Percentiles rank a stretch among this genome's conserved stretches.
Conservation (phyloP, 208 protist species). For the Crithidia sp. region DNA sequence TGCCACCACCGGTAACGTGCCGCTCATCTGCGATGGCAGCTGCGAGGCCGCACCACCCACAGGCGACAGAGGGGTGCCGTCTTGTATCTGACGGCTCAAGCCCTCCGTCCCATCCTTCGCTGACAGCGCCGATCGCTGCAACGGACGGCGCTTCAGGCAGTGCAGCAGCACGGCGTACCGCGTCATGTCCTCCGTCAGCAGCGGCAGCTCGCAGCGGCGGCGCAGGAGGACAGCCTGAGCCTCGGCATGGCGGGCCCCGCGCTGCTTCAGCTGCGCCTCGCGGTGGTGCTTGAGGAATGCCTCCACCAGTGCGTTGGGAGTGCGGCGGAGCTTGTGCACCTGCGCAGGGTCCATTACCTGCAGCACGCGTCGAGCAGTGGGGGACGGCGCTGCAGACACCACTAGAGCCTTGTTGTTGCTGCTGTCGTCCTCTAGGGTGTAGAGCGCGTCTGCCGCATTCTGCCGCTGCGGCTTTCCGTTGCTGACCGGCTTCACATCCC, state of each 20-base stretch:
- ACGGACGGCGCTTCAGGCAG: constrained; percentile 12
- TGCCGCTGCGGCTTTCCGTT: neutral
- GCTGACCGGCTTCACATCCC: neutral
- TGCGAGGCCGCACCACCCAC: neutral
- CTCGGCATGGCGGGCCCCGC: constrained; percentile 18
- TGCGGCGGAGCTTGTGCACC: constrained; percentile 21
- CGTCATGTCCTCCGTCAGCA: constrained; percentile 29
- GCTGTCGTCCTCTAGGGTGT: neutral
- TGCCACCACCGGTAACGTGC: neutral
- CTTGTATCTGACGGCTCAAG: neutral
- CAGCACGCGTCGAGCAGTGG: constrained; percentile 4
- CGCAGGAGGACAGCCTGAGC: constrained; percentile 17
- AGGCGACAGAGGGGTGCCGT: neutral
- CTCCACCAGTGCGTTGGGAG: constrained; percentile 26
- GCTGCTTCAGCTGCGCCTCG: constrained; percentile 18
- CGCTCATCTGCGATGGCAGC: neutral
- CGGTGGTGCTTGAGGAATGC: constrained; percentile 23
- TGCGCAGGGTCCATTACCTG: constrained; percentile 22
- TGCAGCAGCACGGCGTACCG: constrained; percentile 27
- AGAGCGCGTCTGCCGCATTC: neutral
- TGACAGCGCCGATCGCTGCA: neutral
- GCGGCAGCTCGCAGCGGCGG: constrained; percentile 33
- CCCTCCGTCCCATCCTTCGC: neutral
- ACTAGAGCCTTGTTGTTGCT: neutral
- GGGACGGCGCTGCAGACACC: neutral